phyloP scores from a whole-genome alignment of 2,329 filamentous ascomycete species.

The Cryphonectria radicalis region DNA sequence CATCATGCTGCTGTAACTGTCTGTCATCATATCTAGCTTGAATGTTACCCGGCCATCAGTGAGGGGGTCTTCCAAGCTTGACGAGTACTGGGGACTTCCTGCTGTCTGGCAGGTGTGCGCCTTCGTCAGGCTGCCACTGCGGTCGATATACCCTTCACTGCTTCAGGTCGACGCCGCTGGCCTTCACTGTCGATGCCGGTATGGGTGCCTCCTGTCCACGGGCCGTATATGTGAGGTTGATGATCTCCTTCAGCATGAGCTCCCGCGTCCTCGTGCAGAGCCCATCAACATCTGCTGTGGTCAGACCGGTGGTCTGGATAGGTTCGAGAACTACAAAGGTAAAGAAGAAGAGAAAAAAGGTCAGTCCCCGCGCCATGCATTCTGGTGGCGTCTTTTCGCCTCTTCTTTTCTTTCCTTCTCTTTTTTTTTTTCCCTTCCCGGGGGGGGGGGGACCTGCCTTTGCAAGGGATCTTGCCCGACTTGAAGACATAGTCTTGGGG shows the following conservation, averaged over 20 bases:
- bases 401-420: background rate
- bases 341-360: background rate
- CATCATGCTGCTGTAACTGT: background rate
- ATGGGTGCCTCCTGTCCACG: slow-evolving; percentile 41
- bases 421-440: too few relatives aligned
- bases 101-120: background rate
- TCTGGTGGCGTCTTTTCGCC: background rate
- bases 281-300: slow-evolving; percentile 75
- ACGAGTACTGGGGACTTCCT: background rate
- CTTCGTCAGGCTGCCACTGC: slow-evolving; percentile 35
- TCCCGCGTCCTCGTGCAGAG: slow-evolving; percentile 71
- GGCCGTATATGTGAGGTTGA: slow-evolving; percentile 56
- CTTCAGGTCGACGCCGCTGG: slow-evolving; percentile 29
- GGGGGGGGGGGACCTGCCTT: slow-evolving; percentile 55
- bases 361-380: background rate
- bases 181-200: slow-evolving; percentile 26
- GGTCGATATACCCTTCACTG: slow-evolving; percentile 13
- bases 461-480: slow-evolving; percentile 72
- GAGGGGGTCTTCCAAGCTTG: background rate
- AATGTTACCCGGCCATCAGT: background rate
- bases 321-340: slow-evolving; percentile 71
- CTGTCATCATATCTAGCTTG: background rate
- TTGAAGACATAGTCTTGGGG: slow-evolving; percentile 68
- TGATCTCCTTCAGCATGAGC: slow-evolving; percentile 72
- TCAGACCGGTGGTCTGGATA: slow-evolving; percentile 76